Conservation (phyloP, 2,329 filamentous ascomycete species). For the Aspergillus costaricaensis region DNA sequence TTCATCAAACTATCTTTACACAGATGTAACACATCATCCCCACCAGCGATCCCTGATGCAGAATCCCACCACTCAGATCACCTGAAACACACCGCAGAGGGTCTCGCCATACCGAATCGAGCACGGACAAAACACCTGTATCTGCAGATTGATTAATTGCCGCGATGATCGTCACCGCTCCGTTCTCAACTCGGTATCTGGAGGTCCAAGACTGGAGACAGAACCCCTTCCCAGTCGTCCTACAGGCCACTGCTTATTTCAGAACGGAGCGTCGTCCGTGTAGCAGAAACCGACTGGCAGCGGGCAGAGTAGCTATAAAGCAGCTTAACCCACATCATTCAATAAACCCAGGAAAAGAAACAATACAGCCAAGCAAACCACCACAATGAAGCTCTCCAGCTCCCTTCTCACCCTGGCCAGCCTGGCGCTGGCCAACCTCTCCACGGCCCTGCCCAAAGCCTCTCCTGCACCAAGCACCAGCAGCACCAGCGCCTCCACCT, state of each 20-base stretch:
- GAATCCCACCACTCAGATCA: background rate
- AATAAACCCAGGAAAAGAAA: background rate
- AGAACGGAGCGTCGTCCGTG: conserved; percentile 22
- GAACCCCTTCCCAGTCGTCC: background rate
- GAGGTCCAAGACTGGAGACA: background rate
- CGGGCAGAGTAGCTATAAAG: background rate
- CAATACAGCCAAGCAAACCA: too few relatives aligned
- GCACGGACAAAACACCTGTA: conserved; percentile 21
- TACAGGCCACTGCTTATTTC: conserved; percentile 11
- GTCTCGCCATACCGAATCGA: conserved; percentile 12
- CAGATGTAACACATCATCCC: background rate
- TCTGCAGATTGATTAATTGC: conserved; percentile 14
- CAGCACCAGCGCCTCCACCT: conserved; percentile 14
- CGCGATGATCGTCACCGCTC: conserved; percentile 8
- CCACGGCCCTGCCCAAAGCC: conserved; percentile 16
- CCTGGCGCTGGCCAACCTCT: conserved; percentile 25
- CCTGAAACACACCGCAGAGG: background rate
- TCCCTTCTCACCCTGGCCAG: conserved; percentile 19
- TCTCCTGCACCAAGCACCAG: background rate
- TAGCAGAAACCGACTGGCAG: background rate
- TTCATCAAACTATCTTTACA: background rate
- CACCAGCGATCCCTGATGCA: background rate
- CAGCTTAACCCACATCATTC: background rate
- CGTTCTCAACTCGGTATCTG: background rate
- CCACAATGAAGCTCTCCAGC: conserved; percentile 22